Conservation (phyloP, 2,329 filamentous ascomycete genomes). For the Dissoconium aciculare region DNA sequence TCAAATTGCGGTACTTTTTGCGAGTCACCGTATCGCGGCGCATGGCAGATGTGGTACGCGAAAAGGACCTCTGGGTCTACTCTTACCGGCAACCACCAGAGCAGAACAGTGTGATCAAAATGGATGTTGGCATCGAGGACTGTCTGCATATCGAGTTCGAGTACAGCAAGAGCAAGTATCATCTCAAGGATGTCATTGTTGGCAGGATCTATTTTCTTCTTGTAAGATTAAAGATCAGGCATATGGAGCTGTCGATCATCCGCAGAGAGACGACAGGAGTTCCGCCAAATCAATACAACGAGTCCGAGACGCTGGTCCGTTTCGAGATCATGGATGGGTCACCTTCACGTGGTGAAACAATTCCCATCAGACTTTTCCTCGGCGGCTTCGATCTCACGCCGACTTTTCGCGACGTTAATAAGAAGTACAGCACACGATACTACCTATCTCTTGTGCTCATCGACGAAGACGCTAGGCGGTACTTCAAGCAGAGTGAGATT, state of each 20-base stretch:
- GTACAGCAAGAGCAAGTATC: conserved; percentile 98
- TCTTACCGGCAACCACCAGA: conserved; percentile 95
- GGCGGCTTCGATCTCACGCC: conserved; percentile 95
- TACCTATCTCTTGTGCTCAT: conserved; percentile 73
- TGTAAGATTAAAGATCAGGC: conserved; percentile 96
- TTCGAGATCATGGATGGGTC: conserved; percentile 99
- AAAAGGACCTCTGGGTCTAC: conserved; percentile 99
- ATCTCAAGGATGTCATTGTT: conserved; percentile 97
- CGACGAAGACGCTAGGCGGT: conserved; percentile 69
- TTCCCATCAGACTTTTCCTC: conserved; percentile 90
- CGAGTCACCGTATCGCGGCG: conserved; percentile 89
- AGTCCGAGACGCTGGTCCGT: conserved; percentile 92
- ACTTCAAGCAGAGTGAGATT: conserved; percentile 99
- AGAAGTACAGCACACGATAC: conserved; percentile 97
- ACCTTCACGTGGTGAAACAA: conserved; percentile 86
- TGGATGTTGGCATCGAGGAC: conserved; percentile 99
- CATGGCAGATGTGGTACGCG: conserved; percentile 95
- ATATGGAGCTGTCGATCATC: conserved; percentile 98
- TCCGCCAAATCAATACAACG: conserved; percentile 97
- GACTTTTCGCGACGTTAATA: conserved; percentile 98
- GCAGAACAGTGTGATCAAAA: conserved; percentile 98
- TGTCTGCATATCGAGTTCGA: conserved; percentile 99
- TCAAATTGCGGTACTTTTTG: conserved; percentile 96
- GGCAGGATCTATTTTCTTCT: conserved; percentile 96
- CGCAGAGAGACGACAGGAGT: conserved; percentile 90